These are phyloP conservation scores for Kodamaea ohmeri DNA, from an alignment of 1,139 yeast genomes.

Conservation along the genomic window DNA sequence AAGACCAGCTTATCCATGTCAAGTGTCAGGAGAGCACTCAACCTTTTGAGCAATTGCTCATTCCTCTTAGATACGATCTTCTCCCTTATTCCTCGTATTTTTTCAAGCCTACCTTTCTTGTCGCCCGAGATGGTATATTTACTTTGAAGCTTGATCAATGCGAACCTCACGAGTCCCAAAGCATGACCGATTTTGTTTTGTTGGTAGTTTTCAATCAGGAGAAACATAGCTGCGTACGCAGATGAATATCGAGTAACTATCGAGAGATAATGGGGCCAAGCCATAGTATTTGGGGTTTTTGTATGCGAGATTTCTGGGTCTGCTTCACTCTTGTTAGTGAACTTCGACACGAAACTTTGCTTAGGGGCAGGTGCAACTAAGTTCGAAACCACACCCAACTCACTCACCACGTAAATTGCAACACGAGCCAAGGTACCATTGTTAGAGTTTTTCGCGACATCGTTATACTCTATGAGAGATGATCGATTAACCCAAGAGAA, in stretches of 20 bases:
- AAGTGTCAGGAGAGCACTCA: conserved; percentile 39
- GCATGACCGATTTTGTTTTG: conserved; percentile 42
- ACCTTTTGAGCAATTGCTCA: conserved; percentile 30
- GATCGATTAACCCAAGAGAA: conserved; percentile 40
- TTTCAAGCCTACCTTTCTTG: conserved; percentile 16
- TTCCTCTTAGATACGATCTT: conserved; percentile 30
- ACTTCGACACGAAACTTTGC: neutral
- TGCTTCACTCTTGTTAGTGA: neutral
- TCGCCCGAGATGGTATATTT: conserved; percentile 21
- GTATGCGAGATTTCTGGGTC: neutral
- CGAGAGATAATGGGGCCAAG: conserved; percentile 36
- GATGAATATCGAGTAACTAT: conserved; percentile 35
- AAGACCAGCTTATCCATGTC: conserved; percentile 38
- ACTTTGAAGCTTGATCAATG: conserved; percentile 40
- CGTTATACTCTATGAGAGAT: conserved; percentile 25
- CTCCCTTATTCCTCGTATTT: conserved; percentile 22
- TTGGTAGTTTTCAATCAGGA: conserved; percentile 43
- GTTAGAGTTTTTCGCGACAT: conserved; percentile 31
- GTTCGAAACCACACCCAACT: conserved; percentile 20
- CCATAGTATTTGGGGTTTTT: conserved; percentile 17
- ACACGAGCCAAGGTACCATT: conserved; percentile 44
- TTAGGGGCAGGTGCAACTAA: conserved; percentile 2
- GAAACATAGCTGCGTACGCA: conserved; percentile 44
- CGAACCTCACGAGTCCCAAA: conserved; percentile 40
- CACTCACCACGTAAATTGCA: conserved; percentile 39